These are phyloP conservation scores for Ganoderma multipileum DNA, from an alignment of 1,284 basidiomycete genomes.

Conservation along the genomic window DNA sequence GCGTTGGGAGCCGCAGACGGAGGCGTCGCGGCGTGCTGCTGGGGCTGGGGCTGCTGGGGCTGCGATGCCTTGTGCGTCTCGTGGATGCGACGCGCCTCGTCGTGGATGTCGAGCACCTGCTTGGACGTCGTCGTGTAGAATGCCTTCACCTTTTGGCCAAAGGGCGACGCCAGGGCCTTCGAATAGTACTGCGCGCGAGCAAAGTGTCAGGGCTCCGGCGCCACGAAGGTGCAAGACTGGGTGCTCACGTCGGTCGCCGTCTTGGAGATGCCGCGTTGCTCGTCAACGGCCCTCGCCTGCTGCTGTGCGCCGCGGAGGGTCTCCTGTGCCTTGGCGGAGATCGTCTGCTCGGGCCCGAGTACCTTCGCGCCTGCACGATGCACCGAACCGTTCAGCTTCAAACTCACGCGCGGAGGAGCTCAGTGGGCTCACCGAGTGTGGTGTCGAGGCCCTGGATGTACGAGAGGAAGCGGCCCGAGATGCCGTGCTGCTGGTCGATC, in stretches of 20 bases:
- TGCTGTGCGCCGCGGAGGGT: constrained; percentile 65
- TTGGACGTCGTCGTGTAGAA: constrained; percentile 87
- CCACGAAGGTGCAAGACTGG: background rate
- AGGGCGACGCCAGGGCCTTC: constrained; percentile 74
- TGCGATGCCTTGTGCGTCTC: constrained; percentile 56
- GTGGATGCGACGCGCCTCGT: constrained; percentile 83
- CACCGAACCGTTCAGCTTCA: background rate
- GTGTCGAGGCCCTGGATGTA: constrained; percentile 80
- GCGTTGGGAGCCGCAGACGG: constrained; percentile 29
- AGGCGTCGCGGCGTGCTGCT: constrained; percentile 17
- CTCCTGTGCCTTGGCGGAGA: constrained; percentile 75
- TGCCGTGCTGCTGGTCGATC: constrained; percentile 86
- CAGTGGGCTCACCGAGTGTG: constrained; percentile 57
- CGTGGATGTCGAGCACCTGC: constrained; percentile 85
- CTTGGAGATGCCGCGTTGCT: constrained; percentile 80
- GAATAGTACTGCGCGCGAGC: constrained; percentile 71
- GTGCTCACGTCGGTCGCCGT: constrained; percentile 67
- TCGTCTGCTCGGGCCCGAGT: constrained; percentile 76
- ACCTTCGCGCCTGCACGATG: constrained; percentile 48
- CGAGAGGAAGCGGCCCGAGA: constrained; percentile 82
- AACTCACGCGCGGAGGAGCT: too few species aligned
- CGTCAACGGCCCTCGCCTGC: constrained; percentile 78
- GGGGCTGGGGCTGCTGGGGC: constrained; percentile 19
- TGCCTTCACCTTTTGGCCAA: constrained; percentile 76
- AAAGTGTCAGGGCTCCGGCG: constrained; percentile 1